phyloP scores from a whole-genome alignment of 2,329 filamentous ascomycete species.

The Xylariomycetidae sp. region DNA sequence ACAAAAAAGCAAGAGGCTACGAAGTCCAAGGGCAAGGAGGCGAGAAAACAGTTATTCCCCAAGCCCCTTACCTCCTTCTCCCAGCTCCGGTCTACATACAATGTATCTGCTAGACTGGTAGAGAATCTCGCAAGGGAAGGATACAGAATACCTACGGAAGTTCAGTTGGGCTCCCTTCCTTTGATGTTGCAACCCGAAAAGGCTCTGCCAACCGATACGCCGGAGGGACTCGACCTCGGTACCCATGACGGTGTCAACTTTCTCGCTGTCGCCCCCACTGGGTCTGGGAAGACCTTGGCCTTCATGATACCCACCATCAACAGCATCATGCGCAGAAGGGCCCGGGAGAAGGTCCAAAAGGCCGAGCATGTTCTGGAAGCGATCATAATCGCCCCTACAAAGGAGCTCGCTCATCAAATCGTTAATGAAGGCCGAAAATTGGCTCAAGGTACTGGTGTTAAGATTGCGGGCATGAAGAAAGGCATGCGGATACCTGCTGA shows the following conservation, averaged over 20 bases:
- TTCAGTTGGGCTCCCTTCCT: slow-evolving; percentile 83
- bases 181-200: slow-evolving; percentile 60
- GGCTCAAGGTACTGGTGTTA: slow-evolving; percentile 69
- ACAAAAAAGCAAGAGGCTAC: slow-evolving; percentile 46
- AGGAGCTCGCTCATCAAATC: slow-evolving; percentile 75
- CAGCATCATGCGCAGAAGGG: slow-evolving; percentile 57
- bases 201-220: slow-evolving; percentile 36
- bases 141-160: slow-evolving; percentile 85
- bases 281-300: slow-evolving; percentile 92
- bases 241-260: slow-evolving; percentile 57
- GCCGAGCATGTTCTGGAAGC: slow-evolving; percentile 57
- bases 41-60: slow-evolving; percentile 64
- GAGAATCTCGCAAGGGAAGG: slow-evolving; percentile 81
- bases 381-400: slow-evolving; percentile 72
- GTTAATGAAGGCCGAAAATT: slow-evolving; percentile 84
- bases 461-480: slow-evolving; percentile 78
- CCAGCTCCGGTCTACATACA: slow-evolving; percentile 66
- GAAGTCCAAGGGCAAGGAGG: slow-evolving; percentile 44
- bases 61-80: slow-evolving; percentile 75
- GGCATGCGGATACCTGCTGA: slow-evolving; percentile 65
- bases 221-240: slow-evolving; percentile 27
- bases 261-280: slow-evolving; percentile 85
- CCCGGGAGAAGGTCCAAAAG: slow-evolving; percentile 40
- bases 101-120: slow-evolving; percentile 67
- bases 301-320: slow-evolving; percentile 88